Evolutionary conservation across 1,139 yeast species (phyloP).

Genomic region (Diutina neorugosa): DNA sequence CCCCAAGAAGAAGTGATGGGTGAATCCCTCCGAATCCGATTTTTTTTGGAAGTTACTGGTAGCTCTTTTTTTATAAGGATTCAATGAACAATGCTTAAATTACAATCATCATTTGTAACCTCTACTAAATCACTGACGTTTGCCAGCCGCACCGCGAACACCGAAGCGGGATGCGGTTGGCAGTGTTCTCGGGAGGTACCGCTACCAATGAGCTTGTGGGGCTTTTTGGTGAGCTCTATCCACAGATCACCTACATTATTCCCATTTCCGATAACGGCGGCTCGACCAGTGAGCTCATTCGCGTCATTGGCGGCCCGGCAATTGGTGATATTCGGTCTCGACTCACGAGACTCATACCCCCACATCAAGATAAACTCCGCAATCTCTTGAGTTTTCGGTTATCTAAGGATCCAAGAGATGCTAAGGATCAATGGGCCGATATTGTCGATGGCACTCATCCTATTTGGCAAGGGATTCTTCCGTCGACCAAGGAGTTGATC

Average conservation of each 20-base stretch:
- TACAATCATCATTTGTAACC: not conserved
- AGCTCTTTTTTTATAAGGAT: not conserved
- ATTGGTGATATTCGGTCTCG: slow-evolving; percentile 87
- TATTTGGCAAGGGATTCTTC: slow-evolving; percentile 51
- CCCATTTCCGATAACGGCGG: slow-evolving; percentile 95
- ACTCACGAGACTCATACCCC: slow-evolving; percentile 57
- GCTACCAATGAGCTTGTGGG: slow-evolving; percentile 57
- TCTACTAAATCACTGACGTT: not conserved
- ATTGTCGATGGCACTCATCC: slow-evolving; percentile 72
- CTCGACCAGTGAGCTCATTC: slow-evolving; percentile 79
- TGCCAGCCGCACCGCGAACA: slow-evolving; percentile 1
- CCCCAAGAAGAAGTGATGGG: not conserved
- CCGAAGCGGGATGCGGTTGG: slow-evolving; percentile 12
- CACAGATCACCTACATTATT: slow-evolving; percentile 46
- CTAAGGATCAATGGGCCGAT: slow-evolving; percentile 62
- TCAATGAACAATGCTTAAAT: not conserved
- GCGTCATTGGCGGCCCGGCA: slow-evolving; percentile 91
- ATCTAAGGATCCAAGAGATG: slow-evolving; percentile 35
- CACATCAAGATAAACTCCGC: slow-evolving; percentile 29
- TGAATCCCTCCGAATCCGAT: not conserved
- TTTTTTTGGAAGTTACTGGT: not conserved
- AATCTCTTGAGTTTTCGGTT: slow-evolving; percentile 50
- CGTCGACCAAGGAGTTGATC: slow-evolving; percentile 60
- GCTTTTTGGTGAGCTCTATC: slow-evolving; percentile 29
- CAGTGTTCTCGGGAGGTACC: slow-evolving; percentile 63